Base-by-base conservation (phyloP, 352 stramenopile genomes). In the Globisporangium iwayamae region DNA sequence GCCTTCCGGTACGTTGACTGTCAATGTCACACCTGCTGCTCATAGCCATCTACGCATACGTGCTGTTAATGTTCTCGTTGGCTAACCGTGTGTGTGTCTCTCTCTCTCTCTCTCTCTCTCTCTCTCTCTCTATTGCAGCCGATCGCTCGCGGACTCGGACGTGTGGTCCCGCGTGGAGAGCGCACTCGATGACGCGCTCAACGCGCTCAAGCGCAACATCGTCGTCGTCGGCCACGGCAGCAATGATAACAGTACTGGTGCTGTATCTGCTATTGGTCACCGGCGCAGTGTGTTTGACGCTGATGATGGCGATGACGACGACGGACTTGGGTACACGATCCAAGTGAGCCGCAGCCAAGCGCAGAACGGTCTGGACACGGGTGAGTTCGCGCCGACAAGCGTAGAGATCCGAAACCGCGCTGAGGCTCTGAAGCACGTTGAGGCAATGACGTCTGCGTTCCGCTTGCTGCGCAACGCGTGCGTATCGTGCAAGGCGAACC, bases 381-480 rank as follows among this genome's bases (percentile, higher is more conserved):
- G 72, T 36, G 67, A 79, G 16, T 69, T 85, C 6, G 57, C 65
- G 6, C 59, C 69, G 4, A 64, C 73, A 2, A 73, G 58, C 10
- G 60, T 83, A 30, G 57, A 72, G 4, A 73, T 88, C 6, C 22
- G 14, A 36, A 62, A 84, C 25, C 38, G 51, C 1, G 45, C 18
- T 0, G 60, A 39, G 16, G 62, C 56, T 1, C 8, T 61, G 5
- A 34, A 36, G 7, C 45, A 62, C 10, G 18, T 86, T 28, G 60
- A 71, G 4, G 56, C 36, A 3, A 45, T 67, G 2, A 90, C 76
- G 18, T 83, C 70, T 10, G 76, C 71, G 13, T 85, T 92, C 41
- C 82, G 85, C 0, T 88, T 93, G 36, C 66, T 93, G 16, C 85
- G 85, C 54, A 93, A 91, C 55, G 82, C 84, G 1, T 94, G 82